Percentiles rank a stretch among this genome's conserved stretches.
Conservation (phyloP, 148 eudicot genomes). For the Linanthus parryae region DNA sequence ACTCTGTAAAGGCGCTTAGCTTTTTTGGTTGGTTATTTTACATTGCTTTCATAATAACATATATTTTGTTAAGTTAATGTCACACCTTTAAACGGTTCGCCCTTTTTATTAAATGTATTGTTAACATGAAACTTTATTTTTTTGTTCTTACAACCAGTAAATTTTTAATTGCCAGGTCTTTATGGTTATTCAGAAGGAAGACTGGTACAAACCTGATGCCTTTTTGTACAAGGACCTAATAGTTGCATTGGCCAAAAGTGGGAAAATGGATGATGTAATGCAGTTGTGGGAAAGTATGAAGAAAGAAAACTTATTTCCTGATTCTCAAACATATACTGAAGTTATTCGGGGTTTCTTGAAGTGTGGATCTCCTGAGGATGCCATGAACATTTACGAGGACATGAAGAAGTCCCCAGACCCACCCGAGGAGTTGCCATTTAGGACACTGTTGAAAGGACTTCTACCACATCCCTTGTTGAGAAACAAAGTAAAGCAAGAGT, state of each 20-base stretch:
- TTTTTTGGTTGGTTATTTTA: no score
- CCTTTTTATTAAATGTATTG: not conserved
- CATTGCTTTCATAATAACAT: no score
- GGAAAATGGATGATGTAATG: conserved; percentile 79
- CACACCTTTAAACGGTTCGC: not conserved
- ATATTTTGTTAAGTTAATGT: no score
- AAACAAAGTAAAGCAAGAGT: conserved; percentile 86
- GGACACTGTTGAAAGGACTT: conserved; percentile 86
- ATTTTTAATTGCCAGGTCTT: conserved; percentile 54
- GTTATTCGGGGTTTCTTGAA: conserved; percentile 83
- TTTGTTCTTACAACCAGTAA: not conserved
- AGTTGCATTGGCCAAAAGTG: conserved; percentile 60
- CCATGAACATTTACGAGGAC: conserved; percentile 96
- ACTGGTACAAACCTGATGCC: conserved; percentile 77
- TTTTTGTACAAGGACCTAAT: conserved; percentile 87
- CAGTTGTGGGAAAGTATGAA: conserved; percentile 80
- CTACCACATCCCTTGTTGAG: conserved; percentile 92
- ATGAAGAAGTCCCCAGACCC: conserved; percentile 91
- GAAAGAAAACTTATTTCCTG: conserved; percentile 69
- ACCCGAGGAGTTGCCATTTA: conserved; percentile 87
- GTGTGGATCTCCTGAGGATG: conserved; percentile 88
- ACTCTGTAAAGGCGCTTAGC: no score
- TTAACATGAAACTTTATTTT: not conserved
- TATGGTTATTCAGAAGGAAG: conserved; percentile 70
- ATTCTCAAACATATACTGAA: conserved; percentile 83